Evolutionary conservation across 2,329 filamentous ascomycete species (phyloP).

Genomic region (Boeremia exigua): DNA sequence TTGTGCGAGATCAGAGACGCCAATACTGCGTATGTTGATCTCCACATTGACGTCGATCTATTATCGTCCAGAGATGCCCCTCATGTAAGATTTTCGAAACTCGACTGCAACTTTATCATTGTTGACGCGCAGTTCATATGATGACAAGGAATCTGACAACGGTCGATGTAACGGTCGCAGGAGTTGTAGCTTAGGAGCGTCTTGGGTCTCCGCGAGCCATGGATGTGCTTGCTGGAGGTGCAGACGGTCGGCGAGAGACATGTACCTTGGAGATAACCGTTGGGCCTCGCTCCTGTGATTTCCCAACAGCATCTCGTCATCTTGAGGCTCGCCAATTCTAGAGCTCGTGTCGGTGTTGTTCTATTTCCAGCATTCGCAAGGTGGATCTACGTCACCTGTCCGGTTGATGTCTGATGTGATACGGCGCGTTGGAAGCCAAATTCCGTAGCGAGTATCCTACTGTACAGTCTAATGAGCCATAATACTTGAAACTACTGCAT

Average conservation of each 20-base stretch:
- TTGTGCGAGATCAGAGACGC: background rate
- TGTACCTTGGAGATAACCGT: background rate
- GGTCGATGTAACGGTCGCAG: background rate
- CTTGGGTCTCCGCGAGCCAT: background rate
- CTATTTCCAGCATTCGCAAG: too few relatives aligned
- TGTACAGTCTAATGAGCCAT: too few relatives aligned
- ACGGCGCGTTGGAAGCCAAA: background rate
- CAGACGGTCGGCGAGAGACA: background rate
- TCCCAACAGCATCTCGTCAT: background rate
- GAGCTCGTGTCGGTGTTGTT: background rate
- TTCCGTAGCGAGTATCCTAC: background rate
- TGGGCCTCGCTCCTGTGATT: background rate
- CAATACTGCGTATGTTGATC: background rate
- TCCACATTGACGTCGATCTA: background rate
- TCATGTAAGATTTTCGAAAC: background rate
- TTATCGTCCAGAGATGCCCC: background rate
- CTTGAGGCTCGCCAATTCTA: background rate
- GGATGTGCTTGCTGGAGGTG: background rate
- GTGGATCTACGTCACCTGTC: too few relatives aligned
- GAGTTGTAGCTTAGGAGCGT: background rate
- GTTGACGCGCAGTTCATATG: background rate
- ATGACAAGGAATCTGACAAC: background rate
- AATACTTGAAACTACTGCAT: too few relatives aligned
- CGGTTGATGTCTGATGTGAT: background rate
- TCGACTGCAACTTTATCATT: background rate